Percentiles rank a stretch among this genome's conserved stretches.
phyloP scores from a whole-genome alignment of 352 stramenopile genomes.

The Aphanomyces euteiches region DNA sequence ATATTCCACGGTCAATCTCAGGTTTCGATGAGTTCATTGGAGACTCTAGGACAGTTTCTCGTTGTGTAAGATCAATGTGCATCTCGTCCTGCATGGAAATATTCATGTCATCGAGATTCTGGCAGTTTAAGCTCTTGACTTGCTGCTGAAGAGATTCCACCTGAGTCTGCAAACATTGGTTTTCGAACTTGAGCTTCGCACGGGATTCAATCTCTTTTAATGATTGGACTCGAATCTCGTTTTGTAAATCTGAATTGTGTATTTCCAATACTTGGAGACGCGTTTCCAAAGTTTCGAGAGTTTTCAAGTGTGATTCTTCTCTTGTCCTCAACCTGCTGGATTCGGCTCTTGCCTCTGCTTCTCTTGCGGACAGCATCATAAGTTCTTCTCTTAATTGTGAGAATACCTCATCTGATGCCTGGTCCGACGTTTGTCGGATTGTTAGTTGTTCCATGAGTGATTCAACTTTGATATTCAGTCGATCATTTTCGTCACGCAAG shows the following conservation, averaged over 20 bases:
- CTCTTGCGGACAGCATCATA: conserved; percentile 8
- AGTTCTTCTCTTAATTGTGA: neutral
- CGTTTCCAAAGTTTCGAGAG: neutral
- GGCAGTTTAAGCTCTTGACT: neutral
- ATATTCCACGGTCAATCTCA: neutral
- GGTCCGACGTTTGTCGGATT: neutral
- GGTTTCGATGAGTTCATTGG: neutral
- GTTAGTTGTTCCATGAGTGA: neutral
- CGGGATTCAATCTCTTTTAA: neutral
- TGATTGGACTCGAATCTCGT: neutral
- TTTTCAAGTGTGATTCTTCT: no score
- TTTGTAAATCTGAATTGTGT: neutral
- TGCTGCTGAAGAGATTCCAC: conserved; percentile 6
- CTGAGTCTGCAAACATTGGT: neutral
- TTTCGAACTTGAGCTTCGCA: conserved; percentile 19
- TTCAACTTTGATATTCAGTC: neutral
- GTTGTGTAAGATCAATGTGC: neutral
- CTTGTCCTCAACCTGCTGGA: neutral
- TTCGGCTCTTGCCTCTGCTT: neutral
- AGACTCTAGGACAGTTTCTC: conserved; percentile 1
- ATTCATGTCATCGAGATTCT: neutral
- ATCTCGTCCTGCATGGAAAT: neutral
- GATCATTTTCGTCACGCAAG: neutral
- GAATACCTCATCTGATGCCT: neutral
- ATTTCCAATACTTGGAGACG: neutral